Conservation (phyloP, 768 basidiomycete genomes). For the Pleurotus platypus region DNA sequence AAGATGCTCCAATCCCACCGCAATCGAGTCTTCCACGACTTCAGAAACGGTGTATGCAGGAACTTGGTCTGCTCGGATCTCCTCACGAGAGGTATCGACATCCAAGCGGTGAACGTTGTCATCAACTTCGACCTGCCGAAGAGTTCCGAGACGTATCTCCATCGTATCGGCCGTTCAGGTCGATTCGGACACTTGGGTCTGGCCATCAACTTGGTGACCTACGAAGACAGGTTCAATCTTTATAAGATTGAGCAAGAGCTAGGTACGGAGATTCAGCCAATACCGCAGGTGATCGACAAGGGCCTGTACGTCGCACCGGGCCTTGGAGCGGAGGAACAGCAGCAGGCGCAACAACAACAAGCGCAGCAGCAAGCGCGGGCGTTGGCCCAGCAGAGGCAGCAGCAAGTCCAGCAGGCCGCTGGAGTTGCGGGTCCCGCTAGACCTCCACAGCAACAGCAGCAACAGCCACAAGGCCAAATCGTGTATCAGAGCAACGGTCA, state of each 20-base stretch:
- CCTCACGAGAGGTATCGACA: constrained; percentile 98
- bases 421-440: constrained; percentile 7
- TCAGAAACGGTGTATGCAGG: constrained; percentile 96
- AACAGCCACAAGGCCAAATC: constrained; percentile 23
- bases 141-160: constrained; percentile 98
- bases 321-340: constrained; percentile 37
- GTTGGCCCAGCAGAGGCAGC: constrained; percentile 26
- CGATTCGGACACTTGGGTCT: constrained; percentile 96
- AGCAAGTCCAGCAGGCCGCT: constrained; percentile 17
- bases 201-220: constrained; percentile 96
- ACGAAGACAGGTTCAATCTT: constrained; percentile 96
- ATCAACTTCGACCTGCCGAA: constrained; percentile 99
- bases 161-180: constrained; percentile 96
- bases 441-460: constrained; percentile 10
- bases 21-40: constrained; percentile 99
- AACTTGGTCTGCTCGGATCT: constrained; percentile 98
- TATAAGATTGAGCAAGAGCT: constrained; percentile 99
- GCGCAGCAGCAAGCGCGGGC: constrained; percentile 28
- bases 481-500: constrained; percentile 20
- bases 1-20: constrained; percentile 99
- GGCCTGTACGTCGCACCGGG: constrained; percentile 89
- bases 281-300: constrained; percentile 88
- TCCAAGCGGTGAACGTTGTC: constrained; percentile 99
- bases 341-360: constrained; percentile 27
- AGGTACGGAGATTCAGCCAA: constrained; percentile 96